Evolutionary conservation across 257 asterid species (phyloP), one percentile per base, ranked within the genome.

Genomic region (Capsicum pubescens): DNA sequence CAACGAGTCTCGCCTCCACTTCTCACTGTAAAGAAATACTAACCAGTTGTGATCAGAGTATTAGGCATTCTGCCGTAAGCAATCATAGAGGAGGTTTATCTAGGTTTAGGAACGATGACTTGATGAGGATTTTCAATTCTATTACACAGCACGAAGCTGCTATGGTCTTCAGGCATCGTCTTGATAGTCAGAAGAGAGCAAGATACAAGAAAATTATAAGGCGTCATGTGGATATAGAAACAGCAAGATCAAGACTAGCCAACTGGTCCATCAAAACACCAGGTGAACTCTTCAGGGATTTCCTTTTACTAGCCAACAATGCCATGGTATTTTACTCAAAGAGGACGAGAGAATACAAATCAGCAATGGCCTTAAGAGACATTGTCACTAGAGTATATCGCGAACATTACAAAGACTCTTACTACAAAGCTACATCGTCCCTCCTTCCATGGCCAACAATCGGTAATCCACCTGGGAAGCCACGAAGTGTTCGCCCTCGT

Each of bases 121-220:
- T 94, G 91, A 87, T 91, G 67, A 91, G 85, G 32, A 89, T 94
- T 80, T 94, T 91, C 84, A 57, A 87, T 80, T 89, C 92, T 15
- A 85, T 94, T 74, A 92, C 94, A 3, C 87, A 78, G 87, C 90
- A 93, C 9, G 94, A 90, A 60, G 90, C 92, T 5, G 98, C 97
- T 2, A 78, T 88, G 9, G 98, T 92, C 84, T 94, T 96, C 83
- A 90, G 90, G 87, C 98, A 94, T 87, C 94, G 97, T 59, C 94
- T 96, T 92, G 99, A 96, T 86, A 89, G 98, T 86, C 99, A 94
- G 98, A 93, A 93, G 90, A 91, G 99, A 70, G 97, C 98, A 14
- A 90, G 99, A 83, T 96, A 96, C 89, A 90, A 94, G 87, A 92
- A 89, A 84, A 86, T 92, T 4, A 90, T 94, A 90, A 88, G 79